These are phyloP conservation scores for Fusarium tanahbumbuense DNA, from an alignment of 2,329 filamentous ascomycete species.

Conservation along the genomic window DNA sequence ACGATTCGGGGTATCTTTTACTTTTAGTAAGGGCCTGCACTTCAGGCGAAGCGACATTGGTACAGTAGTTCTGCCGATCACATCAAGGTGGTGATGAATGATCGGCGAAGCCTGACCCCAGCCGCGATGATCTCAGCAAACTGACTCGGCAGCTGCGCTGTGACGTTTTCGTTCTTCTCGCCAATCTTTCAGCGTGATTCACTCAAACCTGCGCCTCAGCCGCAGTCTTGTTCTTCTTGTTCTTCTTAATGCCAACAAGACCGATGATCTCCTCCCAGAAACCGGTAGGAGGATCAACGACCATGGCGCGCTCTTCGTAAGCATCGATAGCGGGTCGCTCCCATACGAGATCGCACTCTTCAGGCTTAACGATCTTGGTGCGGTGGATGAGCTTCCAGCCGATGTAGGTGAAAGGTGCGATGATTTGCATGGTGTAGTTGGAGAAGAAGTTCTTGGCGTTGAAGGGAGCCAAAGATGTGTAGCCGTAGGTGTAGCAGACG, in stretches of 20 bases:
- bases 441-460: constrained; percentile 54
- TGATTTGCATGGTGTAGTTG: constrained; percentile 63
- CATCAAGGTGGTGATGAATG: neutral
- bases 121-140: neutral
- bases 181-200: neutral
- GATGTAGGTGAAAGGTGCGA: constrained; percentile 60
- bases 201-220: constrained; percentile 27
- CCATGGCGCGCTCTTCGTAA: constrained; percentile 57
- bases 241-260: constrained; percentile 30
- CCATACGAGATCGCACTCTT: constrained; percentile 66
- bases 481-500: constrained; percentile 61
- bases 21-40: neutral
- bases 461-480: constrained; percentile 65
- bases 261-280: constrained; percentile 49
- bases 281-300: constrained; percentile 53
- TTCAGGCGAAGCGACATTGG: neutral
- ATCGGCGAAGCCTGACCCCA: neutral
- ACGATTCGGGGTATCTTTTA: constrained; percentile 20
- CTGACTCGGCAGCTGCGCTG: neutral
- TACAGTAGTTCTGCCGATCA: neutral
- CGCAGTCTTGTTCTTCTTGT: constrained; percentile 22
- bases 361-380: constrained; percentile 61
- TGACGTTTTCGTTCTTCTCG: neutral
- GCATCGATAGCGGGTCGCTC: constrained; percentile 64
- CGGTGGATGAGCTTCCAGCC: constrained; percentile 69